These are phyloP conservation scores for Epichloe hybrida DNA, from an alignment of 2,329 filamentous ascomycete genomes.

Conservation along the genomic window DNA sequence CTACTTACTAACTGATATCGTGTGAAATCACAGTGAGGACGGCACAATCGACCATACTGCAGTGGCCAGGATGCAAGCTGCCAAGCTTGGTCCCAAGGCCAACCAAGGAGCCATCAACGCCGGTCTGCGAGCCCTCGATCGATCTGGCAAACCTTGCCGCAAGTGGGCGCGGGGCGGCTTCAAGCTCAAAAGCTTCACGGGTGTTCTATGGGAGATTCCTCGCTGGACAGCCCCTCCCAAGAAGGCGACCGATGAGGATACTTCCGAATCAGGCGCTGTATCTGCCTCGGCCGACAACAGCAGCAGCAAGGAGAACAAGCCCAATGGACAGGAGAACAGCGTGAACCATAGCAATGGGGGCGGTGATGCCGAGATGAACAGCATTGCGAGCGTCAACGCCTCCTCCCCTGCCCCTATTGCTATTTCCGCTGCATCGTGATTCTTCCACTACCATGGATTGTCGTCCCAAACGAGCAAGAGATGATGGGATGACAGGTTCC, in stretches of 20 bases:
- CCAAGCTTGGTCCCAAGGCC: constrained; percentile 86
- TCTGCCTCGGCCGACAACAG: constrained; percentile 34
- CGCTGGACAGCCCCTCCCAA: constrained; percentile 70
- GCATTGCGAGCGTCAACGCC: constrained; percentile 34
- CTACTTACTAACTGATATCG: constrained; percentile 14
- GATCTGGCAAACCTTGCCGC: constrained; percentile 80
- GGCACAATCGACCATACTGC: constrained; percentile 46
- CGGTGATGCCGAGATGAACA: constrained; percentile 39
- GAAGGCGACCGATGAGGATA: constrained; percentile 30
- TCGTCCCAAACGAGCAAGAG: background rate
- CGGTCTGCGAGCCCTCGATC: constrained; percentile 82
- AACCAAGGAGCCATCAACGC: constrained; percentile 97
- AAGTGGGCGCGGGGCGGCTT: constrained; percentile 81
- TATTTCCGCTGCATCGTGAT: constrained; percentile 30
- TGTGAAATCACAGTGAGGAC: constrained; percentile 43
- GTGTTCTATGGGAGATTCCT: constrained; percentile 65
- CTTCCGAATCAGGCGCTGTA: constrained; percentile 31
- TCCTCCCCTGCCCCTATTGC: constrained; percentile 38
- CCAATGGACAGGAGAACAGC: constrained; percentile 40
- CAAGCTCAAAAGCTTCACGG: constrained; percentile 83
- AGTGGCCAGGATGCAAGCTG: constrained; percentile 34
- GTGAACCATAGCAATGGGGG: constrained; percentile 30
- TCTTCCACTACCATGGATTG: background rate
- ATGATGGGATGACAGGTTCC: background rate
- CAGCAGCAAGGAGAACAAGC: constrained; percentile 53